phyloP scores from a whole-genome alignment of 192 early-diverging fungal species.

The Backusella mclennaniae region DNA sequence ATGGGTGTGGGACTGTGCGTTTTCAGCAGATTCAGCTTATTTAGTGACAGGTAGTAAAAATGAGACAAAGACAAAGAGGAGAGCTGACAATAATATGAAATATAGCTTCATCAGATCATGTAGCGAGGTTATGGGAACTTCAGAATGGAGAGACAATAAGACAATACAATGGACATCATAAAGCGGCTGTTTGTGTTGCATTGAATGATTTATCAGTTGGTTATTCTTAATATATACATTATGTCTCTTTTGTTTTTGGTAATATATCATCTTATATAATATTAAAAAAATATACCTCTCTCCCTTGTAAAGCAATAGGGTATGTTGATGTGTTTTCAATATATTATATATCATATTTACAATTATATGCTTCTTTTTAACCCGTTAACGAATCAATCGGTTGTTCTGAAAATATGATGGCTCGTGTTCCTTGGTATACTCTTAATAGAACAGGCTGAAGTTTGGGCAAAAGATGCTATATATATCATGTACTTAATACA shows the following conservation, averaged over 20 bases:
- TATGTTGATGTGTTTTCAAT: background rate
- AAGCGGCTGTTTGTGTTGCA: slow-evolving; percentile 84
- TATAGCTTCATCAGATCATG: slow-evolving; percentile 80
- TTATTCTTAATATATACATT: slow-evolving; percentile 12
- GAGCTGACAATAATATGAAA: background rate
- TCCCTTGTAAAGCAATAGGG: background rate
- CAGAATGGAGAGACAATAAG: slow-evolving; percentile 74
- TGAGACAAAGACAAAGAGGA: background rate
- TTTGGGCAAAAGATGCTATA: slow-evolving; percentile 48
- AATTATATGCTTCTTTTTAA: background rate
- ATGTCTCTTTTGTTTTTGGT: background rate
- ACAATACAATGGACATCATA: slow-evolving; percentile 89
- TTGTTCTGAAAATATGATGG: slow-evolving; percentile 47
- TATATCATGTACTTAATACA: background rate
- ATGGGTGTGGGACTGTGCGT: slow-evolving; percentile 94
- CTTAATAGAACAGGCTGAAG: slow-evolving; percentile 44
- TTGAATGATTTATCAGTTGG: slow-evolving; percentile 73
- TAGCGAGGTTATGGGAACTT: slow-evolving; percentile 81
- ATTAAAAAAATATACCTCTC: background rate
- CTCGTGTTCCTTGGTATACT: slow-evolving; percentile 52
- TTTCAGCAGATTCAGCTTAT: slow-evolving; percentile 90
- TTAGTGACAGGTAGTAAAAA: slow-evolving; percentile 63
- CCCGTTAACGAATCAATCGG: background rate
- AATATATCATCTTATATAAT: background rate
- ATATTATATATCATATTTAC: background rate